Conservation (phyloP, 139 green algal species). For the Tetradesmus obliquus region DNA sequence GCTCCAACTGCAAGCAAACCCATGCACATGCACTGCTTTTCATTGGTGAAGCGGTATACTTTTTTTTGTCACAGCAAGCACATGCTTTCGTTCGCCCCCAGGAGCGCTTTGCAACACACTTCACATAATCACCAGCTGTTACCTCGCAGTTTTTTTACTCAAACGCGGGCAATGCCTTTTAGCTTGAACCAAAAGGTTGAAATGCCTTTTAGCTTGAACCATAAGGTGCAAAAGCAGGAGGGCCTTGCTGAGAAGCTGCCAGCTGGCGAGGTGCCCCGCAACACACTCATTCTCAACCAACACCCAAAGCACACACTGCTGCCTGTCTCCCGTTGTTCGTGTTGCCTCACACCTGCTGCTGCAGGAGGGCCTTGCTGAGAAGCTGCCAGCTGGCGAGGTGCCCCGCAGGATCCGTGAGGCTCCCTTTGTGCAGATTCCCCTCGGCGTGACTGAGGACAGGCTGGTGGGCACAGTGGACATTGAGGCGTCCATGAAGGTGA, state of each 20-base stretch:
- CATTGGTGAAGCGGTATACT: too few relatives aligned
- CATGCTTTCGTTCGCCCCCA: too few relatives aligned
- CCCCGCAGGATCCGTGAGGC: slow-evolving; percentile 71
- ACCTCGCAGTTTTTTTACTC: too few relatives aligned
- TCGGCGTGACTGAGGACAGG: slow-evolving; percentile 98
- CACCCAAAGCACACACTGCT: neutral
- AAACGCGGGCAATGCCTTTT: too few relatives aligned
- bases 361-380: slow-evolving; percentile 82
- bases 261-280: neutral
- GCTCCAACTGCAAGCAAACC: too few relatives aligned
- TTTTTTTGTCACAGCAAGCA: too few relatives aligned
- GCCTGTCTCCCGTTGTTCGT: neutral
- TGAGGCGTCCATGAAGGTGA: slow-evolving; percentile 96
- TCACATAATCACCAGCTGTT: too few relatives aligned
- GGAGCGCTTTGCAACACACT: too few relatives aligned
- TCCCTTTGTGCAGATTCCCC: slow-evolving; percentile 97
- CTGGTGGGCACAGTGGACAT: slow-evolving; percentile 99
- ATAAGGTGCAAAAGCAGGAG: too few relatives aligned
- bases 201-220: too few relatives aligned
- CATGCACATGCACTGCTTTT: too few relatives aligned
- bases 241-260: neutral
- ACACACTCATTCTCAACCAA: neutral
- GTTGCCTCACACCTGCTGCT: neutral
- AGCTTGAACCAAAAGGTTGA: too few relatives aligned
- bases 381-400: slow-evolving; percentile 60